Evolutionary conservation across 2,329 filamentous ascomycete genomes (phyloP).

Genomic region (Colletotrichum sp.): DNA sequence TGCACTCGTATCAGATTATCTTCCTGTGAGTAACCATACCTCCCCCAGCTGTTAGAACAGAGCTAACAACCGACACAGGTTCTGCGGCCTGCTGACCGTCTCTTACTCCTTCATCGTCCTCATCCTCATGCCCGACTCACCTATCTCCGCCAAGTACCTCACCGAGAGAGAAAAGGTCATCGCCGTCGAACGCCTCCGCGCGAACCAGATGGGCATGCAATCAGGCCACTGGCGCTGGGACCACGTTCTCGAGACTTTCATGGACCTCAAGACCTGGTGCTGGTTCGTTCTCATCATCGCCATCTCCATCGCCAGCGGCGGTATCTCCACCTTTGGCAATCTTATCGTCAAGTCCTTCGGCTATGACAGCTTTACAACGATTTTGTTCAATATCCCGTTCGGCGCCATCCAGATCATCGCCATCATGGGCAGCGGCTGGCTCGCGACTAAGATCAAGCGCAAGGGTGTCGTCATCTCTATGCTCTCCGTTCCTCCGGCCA

Average conservation of each 20-base stretch:
- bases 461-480: slow-evolving; percentile 49
- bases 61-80: too few species aligned
- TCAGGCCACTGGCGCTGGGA: slow-evolving; percentile 39
- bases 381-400: slow-evolving; percentile 64
- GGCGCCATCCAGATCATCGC: slow-evolving; percentile 64
- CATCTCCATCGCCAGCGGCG: slow-evolving; percentile 59
- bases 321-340: slow-evolving; percentile 61
- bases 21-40: too few species aligned
- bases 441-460: slow-evolving; percentile 44
- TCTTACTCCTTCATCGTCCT: slow-evolving; percentile 53
- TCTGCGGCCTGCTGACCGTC: slow-evolving; percentile 44
- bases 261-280: slow-evolving; percentile 40
- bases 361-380: slow-evolving; percentile 57
- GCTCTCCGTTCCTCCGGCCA: slow-evolving; percentile 38
- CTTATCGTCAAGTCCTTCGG: slow-evolving; percentile 62
- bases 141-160: slow-evolving; percentile 61
- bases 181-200: slow-evolving; percentile 59
- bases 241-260: slow-evolving; percentile 37
- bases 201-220: slow-evolving; percentile 48
- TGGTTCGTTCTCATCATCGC: slow-evolving; percentile 48
- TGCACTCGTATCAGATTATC: slow-evolving; percentile 30
- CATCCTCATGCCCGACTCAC: slow-evolving; percentile 65
- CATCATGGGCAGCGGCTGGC: slow-evolving; percentile 57
- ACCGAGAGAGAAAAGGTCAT: slow-evolving; percentile 58
- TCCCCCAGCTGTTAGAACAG: too few species aligned